phyloP scores from a whole-genome alignment of 2,329 filamentous ascomycete genomes.

The Microsporum audouinii region DNA sequence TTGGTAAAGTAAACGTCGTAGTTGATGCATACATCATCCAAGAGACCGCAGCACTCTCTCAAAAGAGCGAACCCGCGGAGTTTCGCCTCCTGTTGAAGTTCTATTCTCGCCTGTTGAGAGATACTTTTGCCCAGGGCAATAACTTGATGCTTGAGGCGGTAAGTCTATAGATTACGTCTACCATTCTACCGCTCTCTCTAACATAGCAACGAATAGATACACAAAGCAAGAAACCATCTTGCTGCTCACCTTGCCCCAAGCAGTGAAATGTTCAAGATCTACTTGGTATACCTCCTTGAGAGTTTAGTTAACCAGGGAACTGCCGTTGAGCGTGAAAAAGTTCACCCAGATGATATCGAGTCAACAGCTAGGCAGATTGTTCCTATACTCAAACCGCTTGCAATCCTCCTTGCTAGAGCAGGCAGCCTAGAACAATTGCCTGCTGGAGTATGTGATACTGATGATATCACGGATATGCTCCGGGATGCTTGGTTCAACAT shows the following conservation, averaged over 20 bases:
- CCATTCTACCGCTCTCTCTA: neutral
- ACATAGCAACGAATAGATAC: slow-evolving; percentile 40
- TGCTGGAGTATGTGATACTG: slow-evolving; percentile 29
- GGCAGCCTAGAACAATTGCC: slow-evolving; percentile 18
- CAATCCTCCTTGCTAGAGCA: slow-evolving; percentile 58
- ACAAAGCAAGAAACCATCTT: slow-evolving; percentile 67
- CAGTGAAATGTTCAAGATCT: slow-evolving; percentile 69
- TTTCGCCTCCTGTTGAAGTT: slow-evolving; percentile 78
- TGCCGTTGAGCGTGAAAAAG: slow-evolving; percentile 60
- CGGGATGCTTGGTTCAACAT: slow-evolving; percentile 98
- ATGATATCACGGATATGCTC: slow-evolving; percentile 62
- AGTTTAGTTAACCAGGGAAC: slow-evolving; percentile 85
- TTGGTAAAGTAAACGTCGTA: slow-evolving; percentile 66
- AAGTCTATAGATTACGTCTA: slow-evolving; percentile 25
- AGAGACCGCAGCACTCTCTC: slow-evolving; percentile 65
- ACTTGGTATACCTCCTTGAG: slow-evolving; percentile 72
- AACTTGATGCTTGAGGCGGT: slow-evolving; percentile 59
- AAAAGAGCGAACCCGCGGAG: slow-evolving; percentile 67
- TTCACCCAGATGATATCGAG: slow-evolving; percentile 66
- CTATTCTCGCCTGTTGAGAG: slow-evolving; percentile 62
- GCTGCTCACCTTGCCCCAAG: slow-evolving; percentile 55
- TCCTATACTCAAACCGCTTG: slow-evolving; percentile 77
- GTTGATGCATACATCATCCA: slow-evolving; percentile 79
- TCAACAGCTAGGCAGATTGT: slow-evolving; percentile 77
- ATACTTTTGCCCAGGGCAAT: slow-evolving; percentile 60